phyloP scores from a whole-genome alignment of 345 rosid genomes.

The Diplotaxis tenuifolia region DNA sequence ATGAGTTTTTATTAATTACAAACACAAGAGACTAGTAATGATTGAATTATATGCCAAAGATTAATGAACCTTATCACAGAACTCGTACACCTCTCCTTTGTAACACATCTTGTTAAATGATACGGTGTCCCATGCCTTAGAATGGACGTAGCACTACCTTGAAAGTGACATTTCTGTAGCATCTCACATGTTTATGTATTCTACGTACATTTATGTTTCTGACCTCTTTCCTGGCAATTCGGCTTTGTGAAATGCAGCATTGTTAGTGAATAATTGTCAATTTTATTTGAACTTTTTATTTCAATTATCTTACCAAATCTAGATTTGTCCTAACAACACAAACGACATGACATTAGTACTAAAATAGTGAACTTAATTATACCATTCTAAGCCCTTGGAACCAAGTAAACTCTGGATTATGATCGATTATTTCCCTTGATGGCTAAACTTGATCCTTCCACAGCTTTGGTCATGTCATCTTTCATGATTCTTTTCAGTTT shows the following conservation, averaged over 20 bases:
- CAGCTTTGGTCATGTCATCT: too few species aligned
- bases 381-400: slow-evolving; percentile 46
- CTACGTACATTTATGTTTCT: slow-evolving; percentile 21
- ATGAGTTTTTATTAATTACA: background rate
- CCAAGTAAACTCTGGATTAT: slow-evolving; percentile 80
- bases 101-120: slow-evolving; percentile 8
- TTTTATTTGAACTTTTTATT: slow-evolving; percentile 17
- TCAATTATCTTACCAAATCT: slow-evolving; percentile 1
- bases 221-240: slow-evolving; percentile 16
- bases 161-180: slow-evolving; percentile 22
- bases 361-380: too few species aligned
- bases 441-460: slow-evolving; percentile 86
- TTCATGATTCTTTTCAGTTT: too few species aligned
- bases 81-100: background rate
- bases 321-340: slow-evolving; percentile 2
- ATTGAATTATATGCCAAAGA: slow-evolving; percentile 4
- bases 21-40: slow-evolving; percentile 6
- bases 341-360: background rate
- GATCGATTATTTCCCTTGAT: slow-evolving; percentile 48
- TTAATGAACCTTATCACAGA: background rate
- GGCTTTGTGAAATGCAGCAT: slow-evolving; percentile 20
- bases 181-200: slow-evolving; percentile 36
- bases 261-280: slow-evolving; percentile 14
- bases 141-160: slow-evolving; percentile 26
- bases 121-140: slow-evolving; percentile 12